These are phyloP conservation scores for Ophiocordyceps robertsii DNA, from an alignment of 2,329 filamentous ascomycete species.

Conservation along the genomic window DNA sequence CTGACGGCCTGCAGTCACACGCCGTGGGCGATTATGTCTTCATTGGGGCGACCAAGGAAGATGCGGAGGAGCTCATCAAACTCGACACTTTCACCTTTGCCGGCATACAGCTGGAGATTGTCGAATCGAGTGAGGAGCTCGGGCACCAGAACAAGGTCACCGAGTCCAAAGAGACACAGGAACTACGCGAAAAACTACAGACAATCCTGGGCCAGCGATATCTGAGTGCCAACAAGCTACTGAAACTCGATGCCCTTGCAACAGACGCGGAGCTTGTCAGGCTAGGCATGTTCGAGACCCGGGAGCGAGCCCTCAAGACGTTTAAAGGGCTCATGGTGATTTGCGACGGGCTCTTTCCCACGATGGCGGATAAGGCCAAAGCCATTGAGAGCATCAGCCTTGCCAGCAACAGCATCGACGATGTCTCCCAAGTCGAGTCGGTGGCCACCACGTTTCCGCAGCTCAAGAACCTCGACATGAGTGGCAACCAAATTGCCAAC, in stretches of 20 bases:
- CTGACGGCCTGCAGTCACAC: slow-evolving; percentile 58
- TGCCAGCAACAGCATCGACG: slow-evolving; percentile 63
- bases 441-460: slow-evolving; percentile 72
- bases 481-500: slow-evolving; percentile 63
- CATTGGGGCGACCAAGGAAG: slow-evolving; percentile 50
- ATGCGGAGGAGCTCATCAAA: slow-evolving; percentile 50
- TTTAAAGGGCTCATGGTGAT: slow-evolving; percentile 87
- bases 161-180: slow-evolving; percentile 38
- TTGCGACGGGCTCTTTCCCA: slow-evolving; percentile 65
- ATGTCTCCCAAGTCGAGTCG: slow-evolving; percentile 58
- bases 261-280: slow-evolving; percentile 57
- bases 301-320: slow-evolving; percentile 66
- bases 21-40: slow-evolving; percentile 56
- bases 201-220: slow-evolving; percentile 65
- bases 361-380: slow-evolving; percentile 56
- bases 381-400: slow-evolving; percentile 74
- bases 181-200: slow-evolving; percentile 56
- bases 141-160: slow-evolving; percentile 22
- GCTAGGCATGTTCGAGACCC: slow-evolving; percentile 63
- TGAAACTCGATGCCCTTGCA: slow-evolving; percentile 70
- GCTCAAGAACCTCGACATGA: slow-evolving; percentile 78
- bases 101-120: slow-evolving; percentile 44
- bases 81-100: slow-evolving; percentile 59
- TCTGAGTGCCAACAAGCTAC: slow-evolving; percentile 53
- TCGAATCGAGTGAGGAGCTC: slow-evolving; percentile 30